Conservation (phyloP, 352 stramenopile species). For the Phytophthora pisi region DNA sequence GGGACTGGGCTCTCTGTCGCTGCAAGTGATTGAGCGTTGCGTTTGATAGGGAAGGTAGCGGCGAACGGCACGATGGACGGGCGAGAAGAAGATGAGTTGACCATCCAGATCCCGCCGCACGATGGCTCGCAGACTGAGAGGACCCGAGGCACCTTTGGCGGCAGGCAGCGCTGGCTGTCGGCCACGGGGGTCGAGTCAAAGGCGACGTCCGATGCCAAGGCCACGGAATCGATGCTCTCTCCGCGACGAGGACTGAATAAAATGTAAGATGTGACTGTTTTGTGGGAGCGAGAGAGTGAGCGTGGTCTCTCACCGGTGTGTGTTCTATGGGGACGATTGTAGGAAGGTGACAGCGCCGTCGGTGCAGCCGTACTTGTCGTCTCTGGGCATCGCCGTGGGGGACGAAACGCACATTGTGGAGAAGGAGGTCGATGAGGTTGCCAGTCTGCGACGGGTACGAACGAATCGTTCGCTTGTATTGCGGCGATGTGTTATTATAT, state of each 20-base stretch:
- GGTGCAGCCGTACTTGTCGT: constrained; percentile 75
- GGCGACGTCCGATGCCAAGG: constrained; percentile 43
- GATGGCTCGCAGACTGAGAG: constrained; percentile 80
- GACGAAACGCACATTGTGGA: constrained; percentile 83
- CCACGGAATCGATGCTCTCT: constrained; percentile 49
- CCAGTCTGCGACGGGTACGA: constrained; percentile 62
- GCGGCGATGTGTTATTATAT: background rate
- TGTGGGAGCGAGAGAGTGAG: background rate
- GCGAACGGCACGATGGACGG: constrained; percentile 38
- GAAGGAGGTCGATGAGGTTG: constrained; percentile 80
- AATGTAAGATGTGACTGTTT: constrained; percentile 28
- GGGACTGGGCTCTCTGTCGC: too few species aligned
- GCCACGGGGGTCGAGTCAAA: constrained; percentile 28
- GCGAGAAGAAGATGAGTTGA: constrained; percentile 69
- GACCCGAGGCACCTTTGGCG: constrained; percentile 69
- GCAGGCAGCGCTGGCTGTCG: constrained; percentile 76
- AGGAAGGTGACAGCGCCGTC: constrained; percentile 73
- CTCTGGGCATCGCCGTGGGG: constrained; percentile 72
- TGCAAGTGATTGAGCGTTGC: background rate
- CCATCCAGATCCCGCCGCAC: constrained; percentile 69
- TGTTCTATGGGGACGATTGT: background rate
- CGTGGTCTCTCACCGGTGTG: constrained; percentile 5
- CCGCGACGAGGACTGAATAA: constrained; percentile 52
- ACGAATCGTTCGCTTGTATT: background rate
- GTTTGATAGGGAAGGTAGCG: background rate